Conservation (phyloP, 805 yeast species). For the Kazachstania africana region DNA sequence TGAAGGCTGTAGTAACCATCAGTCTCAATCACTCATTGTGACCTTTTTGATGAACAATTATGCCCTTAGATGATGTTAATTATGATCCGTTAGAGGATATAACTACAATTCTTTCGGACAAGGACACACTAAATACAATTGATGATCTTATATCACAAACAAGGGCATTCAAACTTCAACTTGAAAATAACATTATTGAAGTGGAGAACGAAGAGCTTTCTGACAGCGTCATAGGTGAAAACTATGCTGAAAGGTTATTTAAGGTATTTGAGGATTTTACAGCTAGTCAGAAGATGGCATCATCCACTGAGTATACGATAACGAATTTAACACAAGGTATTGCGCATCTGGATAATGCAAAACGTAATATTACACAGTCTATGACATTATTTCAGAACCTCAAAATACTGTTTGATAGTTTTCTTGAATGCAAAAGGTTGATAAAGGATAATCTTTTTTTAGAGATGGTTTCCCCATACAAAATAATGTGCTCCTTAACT, state of each 20-base stretch:
- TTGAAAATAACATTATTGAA: background rate
- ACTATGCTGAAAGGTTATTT: conserved; percentile 28
- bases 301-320: conserved; percentile 51
- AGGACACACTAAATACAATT: background rate
- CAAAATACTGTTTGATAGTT: conserved; percentile 61
- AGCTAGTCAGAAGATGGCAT: conserved; percentile 72
- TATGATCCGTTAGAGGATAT: conserved; percentile 49
- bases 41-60: conserved; percentile 1
- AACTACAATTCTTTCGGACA: conserved; percentile 32
- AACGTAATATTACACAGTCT: conserved; percentile 69
- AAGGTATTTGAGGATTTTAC: conserved; percentile 39
- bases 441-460: conserved; percentile 9
- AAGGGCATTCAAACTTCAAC: background rate
- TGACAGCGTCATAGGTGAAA: background rate
- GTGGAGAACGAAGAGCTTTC: background rate
- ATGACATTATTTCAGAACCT: conserved; percentile 81
- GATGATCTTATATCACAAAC: background rate
- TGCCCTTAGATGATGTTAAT: conserved; percentile 25
- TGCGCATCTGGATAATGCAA: conserved; percentile 67
- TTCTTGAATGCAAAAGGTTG: conserved; percentile 12
- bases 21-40: background rate
- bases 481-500: conserved; percentile 23
- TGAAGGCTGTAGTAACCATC: too few species aligned
- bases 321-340: conserved; percentile 65
- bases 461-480: conserved; percentile 20